phyloP scores from a whole-genome alignment of 2,329 filamentous ascomycete species.

The Talaromyces sp. region DNA sequence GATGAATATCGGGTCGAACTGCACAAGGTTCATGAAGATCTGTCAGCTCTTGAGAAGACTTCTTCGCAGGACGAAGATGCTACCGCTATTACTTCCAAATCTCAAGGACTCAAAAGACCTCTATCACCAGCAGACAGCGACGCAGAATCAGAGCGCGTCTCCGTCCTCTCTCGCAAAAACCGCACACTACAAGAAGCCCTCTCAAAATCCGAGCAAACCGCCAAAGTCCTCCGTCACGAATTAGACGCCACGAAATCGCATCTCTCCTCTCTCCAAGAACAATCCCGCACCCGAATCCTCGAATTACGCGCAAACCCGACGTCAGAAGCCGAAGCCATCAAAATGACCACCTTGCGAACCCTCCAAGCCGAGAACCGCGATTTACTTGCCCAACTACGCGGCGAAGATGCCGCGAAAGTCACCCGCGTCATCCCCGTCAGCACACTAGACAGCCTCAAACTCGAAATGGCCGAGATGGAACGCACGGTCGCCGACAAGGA shows the following conservation, averaged over 20 bases:
- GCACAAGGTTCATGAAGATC: slow-evolving; percentile 65
- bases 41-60: slow-evolving; percentile 58
- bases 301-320: slow-evolving; percentile 91
- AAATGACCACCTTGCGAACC: slow-evolving; percentile 69
- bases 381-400: slow-evolving; percentile 66
- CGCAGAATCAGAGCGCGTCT: slow-evolving; percentile 64
- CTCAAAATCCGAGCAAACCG: slow-evolving; percentile 62
- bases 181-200: slow-evolving; percentile 77
- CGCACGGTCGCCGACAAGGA: slow-evolving; percentile 63
- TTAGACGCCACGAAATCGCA: slow-evolving; percentile 68
- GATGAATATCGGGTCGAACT: slow-evolving; percentile 82
- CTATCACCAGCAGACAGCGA: slow-evolving; percentile 53
- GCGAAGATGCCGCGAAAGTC: slow-evolving; percentile 41
- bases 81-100: slow-evolving; percentile 26
- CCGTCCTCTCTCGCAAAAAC: slow-evolving; percentile 81
- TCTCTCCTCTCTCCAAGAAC: slow-evolving; percentile 60
- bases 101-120: slow-evolving; percentile 58
- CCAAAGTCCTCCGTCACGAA: slow-evolving; percentile 68
- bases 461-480: slow-evolving; percentile 68
- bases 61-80: slow-evolving; percentile 31
- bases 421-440: slow-evolving; percentile 67
- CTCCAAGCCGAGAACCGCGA: slow-evolving; percentile 80
- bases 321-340: slow-evolving; percentile 75
- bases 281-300: slow-evolving; percentile 73
- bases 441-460: slow-evolving; percentile 67